These are phyloP conservation scores for Boletus huronensis DNA, from an alignment of 768 basidiomycete species.

Conservation along the genomic window DNA sequence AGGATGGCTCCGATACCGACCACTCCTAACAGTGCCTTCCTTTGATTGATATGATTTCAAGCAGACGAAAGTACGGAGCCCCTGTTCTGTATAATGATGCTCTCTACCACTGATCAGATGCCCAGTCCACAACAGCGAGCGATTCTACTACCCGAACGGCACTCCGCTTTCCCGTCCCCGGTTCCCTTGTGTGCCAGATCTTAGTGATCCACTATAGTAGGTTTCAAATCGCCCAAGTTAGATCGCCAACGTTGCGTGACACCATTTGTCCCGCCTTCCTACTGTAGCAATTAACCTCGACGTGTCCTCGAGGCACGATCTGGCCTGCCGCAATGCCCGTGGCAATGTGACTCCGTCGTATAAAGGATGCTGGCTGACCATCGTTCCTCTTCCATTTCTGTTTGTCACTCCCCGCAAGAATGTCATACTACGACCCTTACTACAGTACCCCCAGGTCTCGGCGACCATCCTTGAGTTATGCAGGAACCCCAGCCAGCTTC, in stretches of 20 bases:
- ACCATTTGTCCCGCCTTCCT: conserved; percentile 17
- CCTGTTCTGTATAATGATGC: background rate
- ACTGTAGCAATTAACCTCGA: conserved; percentile 18
- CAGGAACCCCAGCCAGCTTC: conserved; percentile 16
- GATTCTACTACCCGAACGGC: conserved; percentile 13
- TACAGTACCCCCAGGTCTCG: conserved; percentile 31
- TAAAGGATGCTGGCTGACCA: conserved; percentile 16
- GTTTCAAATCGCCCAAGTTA: conserved; percentile 24
- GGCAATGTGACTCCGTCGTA: conserved; percentile 16
- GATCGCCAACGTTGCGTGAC: conserved; percentile 8
- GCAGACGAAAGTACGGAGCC: background rate
- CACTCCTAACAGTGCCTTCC: conserved; percentile 13
- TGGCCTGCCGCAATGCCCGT: conserved; percentile 15
- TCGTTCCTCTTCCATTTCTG: conserved; percentile 2
- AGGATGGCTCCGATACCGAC: background rate
- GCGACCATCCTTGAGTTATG: conserved; percentile 35
- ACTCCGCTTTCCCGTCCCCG: conserved; percentile 20
- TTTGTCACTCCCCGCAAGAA: conserved; percentile 20
- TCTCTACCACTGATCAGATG: background rate
- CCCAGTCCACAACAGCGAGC: background rate
- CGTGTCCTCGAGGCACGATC: conserved; percentile 29
- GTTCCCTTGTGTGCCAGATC: conserved; percentile 3
- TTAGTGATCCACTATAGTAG: conserved; percentile 9
- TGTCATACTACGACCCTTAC: conserved; percentile 46
- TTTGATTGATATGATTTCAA: background rate